These are phyloP conservation scores for Phytophthora meadii DNA, from an alignment of 352 stramenopile species.

Conservation along the genomic window DNA sequence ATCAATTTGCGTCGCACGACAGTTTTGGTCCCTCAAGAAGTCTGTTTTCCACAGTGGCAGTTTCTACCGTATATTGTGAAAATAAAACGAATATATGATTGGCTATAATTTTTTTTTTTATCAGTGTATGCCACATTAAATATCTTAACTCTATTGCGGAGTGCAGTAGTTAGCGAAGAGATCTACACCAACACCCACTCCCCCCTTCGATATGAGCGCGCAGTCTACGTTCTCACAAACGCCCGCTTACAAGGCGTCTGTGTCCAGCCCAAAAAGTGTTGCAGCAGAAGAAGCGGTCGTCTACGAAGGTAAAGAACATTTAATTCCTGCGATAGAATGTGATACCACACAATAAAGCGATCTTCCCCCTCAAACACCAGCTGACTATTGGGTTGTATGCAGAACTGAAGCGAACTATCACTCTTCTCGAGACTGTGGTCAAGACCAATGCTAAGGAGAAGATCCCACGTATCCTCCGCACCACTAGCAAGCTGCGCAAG, in stretches of 20 bases:
- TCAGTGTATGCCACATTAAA: no score
- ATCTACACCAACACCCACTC: constrained; percentile 8
- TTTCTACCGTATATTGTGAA: no score
- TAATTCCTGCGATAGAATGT: background rate
- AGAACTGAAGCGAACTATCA: constrained; percentile 83
- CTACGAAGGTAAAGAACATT: constrained; percentile 57
- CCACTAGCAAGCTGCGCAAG: constrained; percentile 84
- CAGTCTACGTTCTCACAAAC: constrained; percentile 83
- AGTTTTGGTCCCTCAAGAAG: no score
- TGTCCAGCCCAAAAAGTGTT: constrained; percentile 55
- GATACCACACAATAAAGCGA: constrained; percentile 3
- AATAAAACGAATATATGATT: background rate
- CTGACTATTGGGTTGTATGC: constrained; percentile 21
- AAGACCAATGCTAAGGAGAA: constrained; percentile 90
- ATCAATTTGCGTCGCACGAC: no score
- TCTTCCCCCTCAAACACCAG: constrained; percentile 4
- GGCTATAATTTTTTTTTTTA: no score
- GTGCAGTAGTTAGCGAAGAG: constrained; percentile 6
- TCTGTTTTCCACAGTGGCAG: no score
- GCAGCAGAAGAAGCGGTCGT: constrained; percentile 63
- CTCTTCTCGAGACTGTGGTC: constrained; percentile 77
- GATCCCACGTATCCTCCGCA: constrained; percentile 78
- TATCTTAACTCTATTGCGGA: no score
- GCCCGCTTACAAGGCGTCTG: constrained; percentile 56
- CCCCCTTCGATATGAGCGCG: constrained; percentile 53